phyloP scores from a whole-genome alignment of 495 filamentous ascomycete genomes.

The Aspergillus nidulans region DNA sequence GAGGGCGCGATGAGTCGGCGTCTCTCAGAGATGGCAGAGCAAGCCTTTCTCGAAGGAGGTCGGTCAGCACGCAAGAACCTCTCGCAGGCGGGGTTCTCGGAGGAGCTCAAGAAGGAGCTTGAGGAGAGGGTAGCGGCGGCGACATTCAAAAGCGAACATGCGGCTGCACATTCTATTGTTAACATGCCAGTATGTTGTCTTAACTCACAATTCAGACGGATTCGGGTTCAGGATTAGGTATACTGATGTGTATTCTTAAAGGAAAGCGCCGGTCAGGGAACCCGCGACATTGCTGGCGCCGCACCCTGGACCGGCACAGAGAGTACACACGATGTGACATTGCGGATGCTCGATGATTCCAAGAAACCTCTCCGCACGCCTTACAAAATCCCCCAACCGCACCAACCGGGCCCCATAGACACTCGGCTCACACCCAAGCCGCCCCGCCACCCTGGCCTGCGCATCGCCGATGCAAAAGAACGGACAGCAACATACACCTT shows the following conservation, averaged over 20 bases:
- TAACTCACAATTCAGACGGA: background rate
- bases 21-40: slow-evolving; percentile 75
- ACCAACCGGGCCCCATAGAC: slow-evolving; percentile 52
- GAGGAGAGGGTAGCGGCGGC: slow-evolving; percentile 68
- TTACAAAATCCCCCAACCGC: slow-evolving; percentile 49
- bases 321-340: slow-evolving; percentile 62
- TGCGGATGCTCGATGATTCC: slow-evolving; percentile 80
- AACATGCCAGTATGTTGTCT: slow-evolving; percentile 51
- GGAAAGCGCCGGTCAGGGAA: slow-evolving; percentile 64
- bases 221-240: too few relatives aligned
- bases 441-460: slow-evolving; percentile 46
- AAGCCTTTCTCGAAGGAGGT: slow-evolving; percentile 66
- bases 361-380: slow-evolving; percentile 63
- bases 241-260: slow-evolving; percentile 21
- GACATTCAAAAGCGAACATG: slow-evolving; percentile 66
- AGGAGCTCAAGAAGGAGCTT: slow-evolving; percentile 72
- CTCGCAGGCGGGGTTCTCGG: slow-evolving; percentile 79
- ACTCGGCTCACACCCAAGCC: slow-evolving; percentile 51
- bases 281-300: slow-evolving; percentile 65
- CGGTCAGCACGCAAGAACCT: slow-evolving; percentile 69
- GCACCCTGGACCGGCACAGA: slow-evolving; percentile 79
- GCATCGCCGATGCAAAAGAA: slow-evolving; percentile 75
- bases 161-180: slow-evolving; percentile 62
- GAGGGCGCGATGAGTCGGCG: slow-evolving; percentile 68
- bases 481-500: slow-evolving; percentile 67